phyloP scores from a whole-genome alignment of 1,284 basidiomycete genomes.

The Heterobasidion parviporum region DNA sequence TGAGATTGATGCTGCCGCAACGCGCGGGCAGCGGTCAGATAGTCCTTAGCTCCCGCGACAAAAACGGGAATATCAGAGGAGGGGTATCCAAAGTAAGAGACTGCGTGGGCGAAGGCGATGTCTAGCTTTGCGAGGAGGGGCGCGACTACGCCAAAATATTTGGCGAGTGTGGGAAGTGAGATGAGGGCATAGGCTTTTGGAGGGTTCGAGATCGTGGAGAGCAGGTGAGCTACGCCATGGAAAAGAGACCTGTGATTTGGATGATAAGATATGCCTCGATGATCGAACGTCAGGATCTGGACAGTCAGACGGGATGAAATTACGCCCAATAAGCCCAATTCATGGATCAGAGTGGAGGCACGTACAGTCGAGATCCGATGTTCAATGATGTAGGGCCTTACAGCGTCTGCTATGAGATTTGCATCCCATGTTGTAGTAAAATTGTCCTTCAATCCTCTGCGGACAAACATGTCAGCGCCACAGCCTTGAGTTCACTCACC shows the following conservation, averaged over 20 bases:
- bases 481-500: neutral
- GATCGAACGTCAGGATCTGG: constrained; percentile 91
- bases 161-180: constrained; percentile 47
- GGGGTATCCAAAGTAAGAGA: constrained; percentile 6
- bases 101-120: constrained; percentile 18
- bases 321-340: no score
- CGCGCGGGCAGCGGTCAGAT: constrained; percentile 51
- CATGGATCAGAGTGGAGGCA: neutral
- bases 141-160: constrained; percentile 51
- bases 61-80: constrained; percentile 29
- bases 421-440: constrained; percentile 65
- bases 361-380: constrained; percentile 57
- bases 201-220: constrained; percentile 17
- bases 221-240: constrained; percentile 40
- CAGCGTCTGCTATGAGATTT: constrained; percentile 47
- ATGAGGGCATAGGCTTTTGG: constrained; percentile 52
- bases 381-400: constrained; percentile 50
- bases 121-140: constrained; percentile 39
- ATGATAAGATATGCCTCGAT: constrained; percentile 74
- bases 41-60: constrained; percentile 49
- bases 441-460: constrained; percentile 72
- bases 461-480: neutral
- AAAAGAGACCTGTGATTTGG: constrained; percentile 83
- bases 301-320: constrained; percentile 2
- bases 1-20: constrained; percentile 76